These are phyloP conservation scores for Taxawa tesnikishii DNA, from an alignment of 2,329 filamentous ascomycete species.

Conservation along the genomic window DNA sequence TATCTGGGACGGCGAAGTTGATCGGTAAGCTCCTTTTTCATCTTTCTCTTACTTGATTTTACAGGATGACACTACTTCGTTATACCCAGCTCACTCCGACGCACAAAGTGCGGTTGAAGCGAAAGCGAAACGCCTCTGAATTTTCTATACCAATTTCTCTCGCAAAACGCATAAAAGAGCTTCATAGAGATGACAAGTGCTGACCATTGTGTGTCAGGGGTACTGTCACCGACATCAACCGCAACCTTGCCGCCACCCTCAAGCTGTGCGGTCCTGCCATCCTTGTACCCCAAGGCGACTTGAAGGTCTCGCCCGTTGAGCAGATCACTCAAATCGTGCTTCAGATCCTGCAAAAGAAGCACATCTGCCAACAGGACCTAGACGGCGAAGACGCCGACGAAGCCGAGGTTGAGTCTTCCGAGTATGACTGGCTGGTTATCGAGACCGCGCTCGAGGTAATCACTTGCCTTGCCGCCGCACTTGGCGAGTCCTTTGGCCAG, in stretches of 20 bases:
- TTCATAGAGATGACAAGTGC: constrained; percentile 19
- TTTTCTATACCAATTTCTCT: too few species aligned
- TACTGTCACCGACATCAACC: constrained; percentile 90
- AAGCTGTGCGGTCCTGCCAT: constrained; percentile 84
- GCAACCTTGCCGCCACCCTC: constrained; percentile 78
- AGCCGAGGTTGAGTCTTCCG: constrained; percentile 60
- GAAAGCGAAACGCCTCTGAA: constrained; percentile 50
- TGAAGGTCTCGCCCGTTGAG: constrained; percentile 27
- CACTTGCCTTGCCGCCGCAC: constrained; percentile 68
- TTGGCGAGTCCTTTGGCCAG: constrained; percentile 71
- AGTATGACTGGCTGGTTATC: constrained; percentile 95
- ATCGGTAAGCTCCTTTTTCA: constrained; percentile 59
- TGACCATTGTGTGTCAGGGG: constrained; percentile 40
- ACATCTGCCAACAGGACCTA: constrained; percentile 86
- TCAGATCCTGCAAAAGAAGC: constrained; percentile 75
- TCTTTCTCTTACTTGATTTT: constrained; percentile 13
- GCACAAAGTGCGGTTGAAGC: constrained; percentile 76
- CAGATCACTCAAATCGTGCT: constrained; percentile 65
- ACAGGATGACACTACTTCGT: constrained; percentile 82
- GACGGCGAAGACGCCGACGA: constrained; percentile 66
- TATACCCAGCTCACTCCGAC: constrained; percentile 99
- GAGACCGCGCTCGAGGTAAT: constrained; percentile 90
- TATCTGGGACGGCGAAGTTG: constrained; percentile 80
- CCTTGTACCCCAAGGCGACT: constrained; percentile 52
- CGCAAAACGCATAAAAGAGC: background rate